Evolutionary conservation across 139 green algal species (phyloP), one percentile per base, ranked within the genome.

Genomic region (Bryopsis sp.): DNA sequence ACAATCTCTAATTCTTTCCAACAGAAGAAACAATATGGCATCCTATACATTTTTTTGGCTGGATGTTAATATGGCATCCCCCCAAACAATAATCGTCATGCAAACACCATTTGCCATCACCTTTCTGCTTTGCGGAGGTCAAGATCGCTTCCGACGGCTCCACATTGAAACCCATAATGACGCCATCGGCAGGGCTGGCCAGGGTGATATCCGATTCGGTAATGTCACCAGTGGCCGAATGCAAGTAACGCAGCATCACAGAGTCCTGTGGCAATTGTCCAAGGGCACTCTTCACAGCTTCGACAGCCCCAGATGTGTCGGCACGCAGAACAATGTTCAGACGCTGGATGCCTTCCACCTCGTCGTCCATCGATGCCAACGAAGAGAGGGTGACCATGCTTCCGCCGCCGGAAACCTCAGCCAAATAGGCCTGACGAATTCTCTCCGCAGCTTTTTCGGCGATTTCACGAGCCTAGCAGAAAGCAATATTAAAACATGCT

Each of bases 241-340:
- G 78, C 70, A 99, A 84, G 84, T 92, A 97, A 60, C 94, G 84
- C 75, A 97, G 85, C 63, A 79, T 63, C 2, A 98, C 86, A 0
- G 68, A 78, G 68, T 96, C 87, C 78, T 97, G 93, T 8, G 93
- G 93, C 59, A 98, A 80, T 48, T 67, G 37, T 1, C 59, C 47
- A 37, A 98, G 80, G 2, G 94, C 90, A 6, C 73, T 72, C 60
- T 91, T 90, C 58, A 99, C 88, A 2, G 92, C 94, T 76, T 98
- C 94, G 15, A 94, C 68, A 24, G 86, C 83, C 22, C 94, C 94
- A 32, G 79, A 84, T 2, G 89, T 88, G 72, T 97, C 92, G 2
- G 86, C 86, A 80, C 92, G 78, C 0, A 90, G 70, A 36, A 90
- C 69, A 29, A 88, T 15, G 72, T 90, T 90, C 28, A 87, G 58